A percentile compares a stretch with the other conserved stretches of the same genome.
Conservation (phyloP, 108 stramenopile genomes). For the Nitzschia putrida region DNA sequence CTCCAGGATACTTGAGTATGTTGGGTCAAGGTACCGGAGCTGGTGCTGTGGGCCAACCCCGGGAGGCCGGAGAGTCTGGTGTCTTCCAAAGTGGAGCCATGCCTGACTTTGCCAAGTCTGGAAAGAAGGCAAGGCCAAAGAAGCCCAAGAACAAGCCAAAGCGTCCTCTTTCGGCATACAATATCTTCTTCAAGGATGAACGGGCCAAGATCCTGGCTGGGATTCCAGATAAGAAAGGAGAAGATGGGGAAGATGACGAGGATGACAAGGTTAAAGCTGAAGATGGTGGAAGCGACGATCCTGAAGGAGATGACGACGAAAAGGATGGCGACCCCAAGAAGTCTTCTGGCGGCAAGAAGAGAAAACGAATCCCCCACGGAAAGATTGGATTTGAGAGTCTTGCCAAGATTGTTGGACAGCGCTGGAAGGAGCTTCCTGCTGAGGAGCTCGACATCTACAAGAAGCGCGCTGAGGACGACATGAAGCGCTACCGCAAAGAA, state of each 20-base stretch:
- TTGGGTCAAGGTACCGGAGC: slow-evolving; percentile 37
- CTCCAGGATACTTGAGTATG: slow-evolving; percentile 30
- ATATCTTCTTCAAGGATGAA: slow-evolving; percentile 61
- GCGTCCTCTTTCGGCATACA: slow-evolving; percentile 50
- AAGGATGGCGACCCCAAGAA: slow-evolving; percentile 27
- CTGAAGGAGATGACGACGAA: slow-evolving; percentile 19
- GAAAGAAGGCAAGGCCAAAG: slow-evolving; percentile 46
- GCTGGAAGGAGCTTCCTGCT: slow-evolving; percentile 53
- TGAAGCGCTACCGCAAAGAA: slow-evolving; percentile 52
- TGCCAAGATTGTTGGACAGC: slow-evolving; percentile 53
- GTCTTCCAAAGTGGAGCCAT: slow-evolving; percentile 42
- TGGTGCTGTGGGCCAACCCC: slow-evolving; percentile 11
- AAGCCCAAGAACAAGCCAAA: slow-evolving; percentile 55
- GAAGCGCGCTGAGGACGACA: slow-evolving; percentile 49
- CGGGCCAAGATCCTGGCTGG: slow-evolving; percentile 45
- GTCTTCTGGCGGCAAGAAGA: slow-evolving; percentile 35
- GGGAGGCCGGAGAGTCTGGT: slow-evolving; percentile 39
- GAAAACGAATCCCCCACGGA: slow-evolving; percentile 37
- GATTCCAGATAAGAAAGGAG: slow-evolving; percentile 46
- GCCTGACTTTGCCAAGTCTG: slow-evolving; percentile 46
- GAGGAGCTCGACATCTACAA: slow-evolving; percentile 52
- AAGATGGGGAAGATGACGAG: slow-evolving; percentile 37
- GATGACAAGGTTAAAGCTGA: slow-evolving; percentile 27
- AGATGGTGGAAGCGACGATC: slow-evolving; percentile 21
- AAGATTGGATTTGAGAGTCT: slow-evolving; percentile 60